Evolutionary conservation across 768 basidiomycete species (phyloP), one percentile per base, ranked within the genome.

Genomic region (Lanmaoa rubissima): DNA sequence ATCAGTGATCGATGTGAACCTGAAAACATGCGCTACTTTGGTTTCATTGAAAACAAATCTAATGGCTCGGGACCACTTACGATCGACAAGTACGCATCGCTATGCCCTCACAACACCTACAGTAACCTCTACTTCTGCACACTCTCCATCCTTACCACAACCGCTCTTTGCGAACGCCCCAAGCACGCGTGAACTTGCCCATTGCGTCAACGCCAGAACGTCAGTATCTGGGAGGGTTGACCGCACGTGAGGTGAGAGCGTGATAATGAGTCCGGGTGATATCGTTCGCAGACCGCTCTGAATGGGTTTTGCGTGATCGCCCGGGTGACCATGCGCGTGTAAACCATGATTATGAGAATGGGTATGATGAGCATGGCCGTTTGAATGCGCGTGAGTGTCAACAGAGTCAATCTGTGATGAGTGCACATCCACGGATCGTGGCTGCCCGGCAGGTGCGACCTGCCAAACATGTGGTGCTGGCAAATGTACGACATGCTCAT

Each of bases 391-490:
- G 31, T 53, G 54, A 4, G 31, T 13, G 28, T 57, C 55, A 16
- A 21, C 14, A 6, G 26, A 24, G 10, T 51, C 47, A 7, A 24
- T 31, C 17, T 51, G 46, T 2, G 41, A 35, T 31, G 43, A 13
- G n/a, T 42, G 26, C 10, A 49, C 41, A 24, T 59, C 41, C 42
- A 58, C 14, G 7, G 58, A 59, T 14, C 57, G 54, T 17, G 65
- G 60, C 54, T 73, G 70, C 16, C 69, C 71, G 0, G 59, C 65
- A 0, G 86, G 84, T 1, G 83, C 80, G 42, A 95, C 82, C 65
- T 94, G 92, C 92, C 92, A 95, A 53, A 95, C 85, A 60, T 93
- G 91, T 1, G 92, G 92, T 12, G 90, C 85, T 1, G 89, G 87
- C 12, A 96, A 80, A 66, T 92, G 90, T 0, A 90, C 67, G 26